A percentile compares a stretch with the other conserved stretches of the same genome.
phyloP scores from a whole-genome alignment of 305 asterid genomes.

The Ruellia speciosa region DNA sequence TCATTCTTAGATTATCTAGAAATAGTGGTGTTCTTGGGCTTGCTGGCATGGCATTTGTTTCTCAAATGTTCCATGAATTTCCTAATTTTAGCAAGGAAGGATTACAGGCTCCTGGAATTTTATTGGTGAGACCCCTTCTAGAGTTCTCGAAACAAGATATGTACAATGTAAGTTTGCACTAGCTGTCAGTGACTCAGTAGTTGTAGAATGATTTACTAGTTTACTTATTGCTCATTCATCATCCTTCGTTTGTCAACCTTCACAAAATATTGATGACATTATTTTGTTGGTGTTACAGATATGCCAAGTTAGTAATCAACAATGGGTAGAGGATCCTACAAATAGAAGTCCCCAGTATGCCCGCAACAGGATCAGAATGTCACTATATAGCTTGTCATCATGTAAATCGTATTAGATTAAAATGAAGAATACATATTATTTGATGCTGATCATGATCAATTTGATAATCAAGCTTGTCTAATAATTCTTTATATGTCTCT shows the following conservation, averaged over 20 bases:
- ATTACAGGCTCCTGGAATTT: constrained; percentile 36
- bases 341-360: constrained; percentile 59
- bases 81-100: constrained; percentile 36
- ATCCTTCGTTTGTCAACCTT: constrained; percentile 17
- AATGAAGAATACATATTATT: constrained; percentile 12
- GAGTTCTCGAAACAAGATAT: constrained; percentile 76
- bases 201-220: constrained; percentile 10
- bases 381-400: constrained; percentile 43
- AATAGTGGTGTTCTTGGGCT: constrained; percentile 96
- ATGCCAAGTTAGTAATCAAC: constrained; percentile 56
- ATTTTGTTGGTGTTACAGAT: constrained; percentile 44
- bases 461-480: constrained; percentile 3
- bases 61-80: constrained; percentile 42
- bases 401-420: constrained; percentile 36
- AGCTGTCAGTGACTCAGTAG: constrained; percentile 12
- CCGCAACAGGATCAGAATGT: constrained; percentile 86
- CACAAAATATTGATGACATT: constrained; percentile 13
- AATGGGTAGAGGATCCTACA: constrained; percentile 96
- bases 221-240: constrained; percentile 14
- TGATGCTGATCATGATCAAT: constrained; percentile 11
- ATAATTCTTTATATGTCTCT: constrained; percentile 3
- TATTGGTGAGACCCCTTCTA: constrained; percentile 78
- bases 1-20: constrained; percentile 78
- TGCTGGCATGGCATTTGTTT: constrained; percentile 75
- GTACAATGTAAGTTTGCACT: constrained; percentile 55